Evolutionary conservation across 2,329 filamentous ascomycete genomes (phyloP), one percentile per base, ranked within the genome.

Genomic region (Epichloe coenophiala): DNA sequence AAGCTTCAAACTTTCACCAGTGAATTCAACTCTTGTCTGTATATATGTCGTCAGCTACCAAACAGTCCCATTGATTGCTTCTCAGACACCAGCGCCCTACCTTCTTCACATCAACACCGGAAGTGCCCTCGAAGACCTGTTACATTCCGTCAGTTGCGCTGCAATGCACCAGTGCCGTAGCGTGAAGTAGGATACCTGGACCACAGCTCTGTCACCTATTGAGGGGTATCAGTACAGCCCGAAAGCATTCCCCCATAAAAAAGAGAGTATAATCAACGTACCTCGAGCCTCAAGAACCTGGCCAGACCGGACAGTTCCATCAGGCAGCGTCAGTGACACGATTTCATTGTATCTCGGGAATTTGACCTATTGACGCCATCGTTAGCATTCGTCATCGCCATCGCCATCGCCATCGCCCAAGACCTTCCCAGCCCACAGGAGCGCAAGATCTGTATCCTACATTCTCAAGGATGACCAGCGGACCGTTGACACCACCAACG

Each of bases 51-150:
- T 68, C 56, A 68, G 65, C 54, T 23, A 33, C 27, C 35, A 13
- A 11, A 27, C 19, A 15, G n/a, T 2, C 8, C 17, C 17, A 17
- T 17, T 17, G 5, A 19, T 45, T 21, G 21, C 7, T 9, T n/a
- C 9, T 40, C 5, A 40, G n/a, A 17, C 17, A 27, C 37, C 5
- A 36, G 27, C 44, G 3, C 50, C 69, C 56, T 73, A 88, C 89
- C 86, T 97, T 98, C 80, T 97, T 96, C 58, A 98, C 93, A 79
- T 98, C 93, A 68, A 98, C 93, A 66, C 93, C 93, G 45, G 90
- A 74, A 56, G 93, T 98, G 61, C 93, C 93, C 73, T 98, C 93
- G 68, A 98, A 98, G 60, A 97, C 90, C 86, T 95, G 72, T 9
- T 56, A 49, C 50, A 37, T 41, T 42, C 45, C 54, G 58, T 65